Evolutionary conservation across 331 rosid species (phyloP).

Genomic region (Pyrus hybrid): DNA sequence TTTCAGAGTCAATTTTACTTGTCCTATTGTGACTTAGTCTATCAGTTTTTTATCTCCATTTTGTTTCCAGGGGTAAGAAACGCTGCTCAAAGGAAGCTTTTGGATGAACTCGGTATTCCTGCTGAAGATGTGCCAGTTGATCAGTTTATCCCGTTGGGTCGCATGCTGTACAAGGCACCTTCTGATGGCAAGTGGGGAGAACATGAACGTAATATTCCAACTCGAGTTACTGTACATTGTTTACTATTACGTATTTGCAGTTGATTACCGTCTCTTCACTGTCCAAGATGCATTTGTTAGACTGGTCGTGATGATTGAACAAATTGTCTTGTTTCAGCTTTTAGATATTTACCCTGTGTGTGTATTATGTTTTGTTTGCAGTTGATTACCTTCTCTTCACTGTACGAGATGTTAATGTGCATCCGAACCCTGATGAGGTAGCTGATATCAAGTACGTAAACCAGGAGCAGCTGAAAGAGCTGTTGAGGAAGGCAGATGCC

Average conservation of each 20-base stretch:
- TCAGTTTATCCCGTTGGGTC: constrained; percentile 83
- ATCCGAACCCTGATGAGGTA: constrained; percentile 94
- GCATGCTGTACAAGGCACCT: constrained; percentile 95
- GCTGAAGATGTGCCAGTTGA: constrained; percentile 91
- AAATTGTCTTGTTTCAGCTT: not conserved
- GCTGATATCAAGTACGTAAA: constrained; percentile 68
- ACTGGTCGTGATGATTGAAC: not conserved
- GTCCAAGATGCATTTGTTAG: constrained; percentile 43
- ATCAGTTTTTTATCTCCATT: not conserved
- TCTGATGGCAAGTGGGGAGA: constrained; percentile 99
- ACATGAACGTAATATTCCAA: constrained; percentile 70
- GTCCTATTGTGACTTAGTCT: not conserved
- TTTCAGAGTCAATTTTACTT: not conserved
- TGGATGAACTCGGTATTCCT: constrained; percentile 89
- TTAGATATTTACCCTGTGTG: constrained; percentile 6
- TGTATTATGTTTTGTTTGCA: constrained; percentile 26
- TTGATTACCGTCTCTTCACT: constrained; percentile 37
- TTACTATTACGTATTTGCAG: not conserved
- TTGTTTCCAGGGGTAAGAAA: constrained; percentile 67
- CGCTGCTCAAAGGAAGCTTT: constrained; percentile 98
- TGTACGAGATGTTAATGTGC: constrained; percentile 53
- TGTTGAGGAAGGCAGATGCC: constrained; percentile 83
- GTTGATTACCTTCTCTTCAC: constrained; percentile 92
- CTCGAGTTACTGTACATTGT: constrained; percentile 8
- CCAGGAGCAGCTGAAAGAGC: constrained; percentile 72